These are phyloP conservation scores for Phytophthora megakarya DNA, from an alignment of 352 stramenopile species.

Conservation along the genomic window DNA sequence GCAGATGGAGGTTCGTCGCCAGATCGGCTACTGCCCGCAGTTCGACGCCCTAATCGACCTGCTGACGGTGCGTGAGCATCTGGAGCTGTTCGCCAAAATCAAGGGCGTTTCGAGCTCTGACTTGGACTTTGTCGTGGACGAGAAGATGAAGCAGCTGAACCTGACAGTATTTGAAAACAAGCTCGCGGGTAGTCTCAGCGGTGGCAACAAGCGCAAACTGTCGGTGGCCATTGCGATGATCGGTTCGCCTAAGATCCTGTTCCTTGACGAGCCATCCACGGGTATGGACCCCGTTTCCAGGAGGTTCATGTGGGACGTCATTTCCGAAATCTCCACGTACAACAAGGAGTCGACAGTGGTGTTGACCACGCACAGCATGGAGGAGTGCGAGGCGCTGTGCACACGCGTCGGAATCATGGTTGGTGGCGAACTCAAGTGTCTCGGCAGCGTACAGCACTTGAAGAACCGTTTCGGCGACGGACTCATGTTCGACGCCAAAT, in stretches of 20 bases:
- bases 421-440: conserved; percentile 66
- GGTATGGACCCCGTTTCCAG: conserved; percentile 95
- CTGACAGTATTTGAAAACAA: conserved; percentile 76
- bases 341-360: conserved; percentile 84
- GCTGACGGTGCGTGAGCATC: conserved; percentile 77
- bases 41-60: conserved; percentile 82
- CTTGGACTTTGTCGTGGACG: conserved; percentile 25
- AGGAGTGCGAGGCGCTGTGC: conserved; percentile 94
- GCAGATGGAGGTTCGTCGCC: conserved; percentile 41
- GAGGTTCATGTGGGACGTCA: conserved; percentile 94
- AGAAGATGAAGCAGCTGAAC: conserved; percentile 77
- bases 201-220: conserved; percentile 93
- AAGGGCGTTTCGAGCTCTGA: conserved; percentile 63
- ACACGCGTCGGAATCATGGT: conserved; percentile 95
- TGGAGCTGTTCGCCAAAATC: conserved; percentile 85
- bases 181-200: conserved; percentile 64
- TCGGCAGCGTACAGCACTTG: conserved; percentile 94
- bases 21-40: conserved; percentile 87
- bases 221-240: conserved; percentile 94
- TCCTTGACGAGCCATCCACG: conserved; percentile 93
- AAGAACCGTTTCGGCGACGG: conserved; percentile 96
- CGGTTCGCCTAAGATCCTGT: conserved; percentile 89
- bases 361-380: conserved; percentile 96
- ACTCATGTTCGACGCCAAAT: conserved; percentile 88
- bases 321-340: conserved; percentile 78